Evolutionary conservation across 2,329 filamentous ascomycete genomes (phyloP), one percentile per base, ranked within the genome.

Genomic region (Xylaria arbuscula): DNA sequence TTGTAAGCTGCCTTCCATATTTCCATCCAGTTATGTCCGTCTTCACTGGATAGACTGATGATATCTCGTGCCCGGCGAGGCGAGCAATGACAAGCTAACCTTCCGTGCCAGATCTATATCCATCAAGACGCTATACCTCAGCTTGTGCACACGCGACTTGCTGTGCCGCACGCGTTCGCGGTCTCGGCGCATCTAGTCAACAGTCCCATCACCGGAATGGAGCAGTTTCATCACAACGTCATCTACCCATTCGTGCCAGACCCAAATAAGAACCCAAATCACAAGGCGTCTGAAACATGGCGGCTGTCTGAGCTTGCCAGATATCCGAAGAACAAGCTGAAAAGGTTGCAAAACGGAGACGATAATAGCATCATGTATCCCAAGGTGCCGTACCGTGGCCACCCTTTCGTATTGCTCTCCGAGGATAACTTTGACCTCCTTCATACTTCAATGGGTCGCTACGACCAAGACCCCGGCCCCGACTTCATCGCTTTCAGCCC

Each of bases 111-210:
- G 75, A 53, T 76, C 48, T 77, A 72, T 66, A 78, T 78, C 36
- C 68, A 81, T 75, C 67, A 69, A 5, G 75, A 77, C 62, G 80
- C 83, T 28, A 86, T 89, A 57, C 82, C 85, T 1, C 83, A 85
- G 2, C 80, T 89, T 7, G 81, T 88, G 34, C 84, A 85, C 69
- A 86, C 84, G 22, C 85, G 84, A 69, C 75, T 86, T 57, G 79
- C 83, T 3, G 81, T 87, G 38, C 84, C 86, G 8, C 81, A 86
- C 47, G 82, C 82, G 32, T 83, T 83, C 69, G 78, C 84, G 54
- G 83, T 88, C 15, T 86, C 85, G 2, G 86, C 86, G 58, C 88
- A 89, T 69, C 80, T 89, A 24, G 79, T 88, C 70, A 89, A 89
- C 68, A 84, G 86, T 57, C 86, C 85, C 15, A 80, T 85, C 11